Conservation (phyloP, 2,329 filamentous ascomycete species). For the Xylaria sp. region DNA sequence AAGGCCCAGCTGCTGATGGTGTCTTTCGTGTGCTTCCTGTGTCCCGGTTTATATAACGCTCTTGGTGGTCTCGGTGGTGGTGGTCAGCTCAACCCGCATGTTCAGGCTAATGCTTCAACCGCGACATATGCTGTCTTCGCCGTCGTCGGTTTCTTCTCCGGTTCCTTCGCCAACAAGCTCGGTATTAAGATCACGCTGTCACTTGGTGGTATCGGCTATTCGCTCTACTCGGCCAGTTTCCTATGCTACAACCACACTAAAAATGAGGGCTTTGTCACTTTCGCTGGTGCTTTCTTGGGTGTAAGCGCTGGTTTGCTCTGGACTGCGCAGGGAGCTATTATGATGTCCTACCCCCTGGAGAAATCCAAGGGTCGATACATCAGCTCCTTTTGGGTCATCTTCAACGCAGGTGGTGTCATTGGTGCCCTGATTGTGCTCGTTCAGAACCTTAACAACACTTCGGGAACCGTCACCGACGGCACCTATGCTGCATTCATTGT, state of each 20-base stretch:
- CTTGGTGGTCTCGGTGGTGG: conserved; percentile 73
- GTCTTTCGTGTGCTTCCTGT: conserved; percentile 76
- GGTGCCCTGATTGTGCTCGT: conserved; percentile 81
- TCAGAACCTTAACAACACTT: conserved; percentile 72
- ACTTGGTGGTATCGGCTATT: conserved; percentile 81
- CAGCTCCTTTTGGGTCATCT: conserved; percentile 93
- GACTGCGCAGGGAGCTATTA: conserved; percentile 85
- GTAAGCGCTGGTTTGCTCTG: conserved; percentile 83
- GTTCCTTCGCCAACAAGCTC: conserved; percentile 80
- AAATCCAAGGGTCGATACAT: conserved; percentile 87
- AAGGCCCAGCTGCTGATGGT: conserved; percentile 78
- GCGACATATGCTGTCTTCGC: conserved; percentile 64
- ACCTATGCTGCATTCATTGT: conserved; percentile 82
- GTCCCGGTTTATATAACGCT: conserved; percentile 79
- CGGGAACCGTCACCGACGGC: conserved; percentile 66
- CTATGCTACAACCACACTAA: conserved; percentile 75
- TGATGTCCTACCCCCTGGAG: conserved; percentile 90
- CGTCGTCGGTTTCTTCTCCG: conserved; percentile 75
- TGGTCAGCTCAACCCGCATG: conserved; percentile 67
- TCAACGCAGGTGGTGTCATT: conserved; percentile 91
- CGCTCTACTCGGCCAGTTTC: conserved; percentile 77
- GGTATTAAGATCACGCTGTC: conserved; percentile 75
- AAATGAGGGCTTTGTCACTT: conserved; percentile 78
- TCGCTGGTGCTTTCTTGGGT: conserved; percentile 80
- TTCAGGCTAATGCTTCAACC: conserved; percentile 68